Evolutionary conservation across 2,329 filamentous ascomycete species (phyloP).

Genomic region (Thelonectria blattea): DNA sequence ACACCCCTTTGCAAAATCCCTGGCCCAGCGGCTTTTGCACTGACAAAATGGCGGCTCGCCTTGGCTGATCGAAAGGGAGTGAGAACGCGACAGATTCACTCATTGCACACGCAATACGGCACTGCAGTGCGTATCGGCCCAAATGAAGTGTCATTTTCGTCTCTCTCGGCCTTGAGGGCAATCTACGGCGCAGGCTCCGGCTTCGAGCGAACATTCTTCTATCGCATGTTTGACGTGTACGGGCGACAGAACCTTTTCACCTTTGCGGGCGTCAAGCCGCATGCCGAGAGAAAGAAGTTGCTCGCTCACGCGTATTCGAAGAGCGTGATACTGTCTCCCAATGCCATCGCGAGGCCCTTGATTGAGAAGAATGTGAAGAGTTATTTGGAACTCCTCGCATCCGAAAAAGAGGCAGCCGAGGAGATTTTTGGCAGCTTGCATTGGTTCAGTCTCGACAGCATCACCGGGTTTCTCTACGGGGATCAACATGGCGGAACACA

Average conservation of each 20-base stretch:
- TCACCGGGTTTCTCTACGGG: slow-evolving; percentile 59
- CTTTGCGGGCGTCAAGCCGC: slow-evolving; percentile 50
- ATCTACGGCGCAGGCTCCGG: slow-evolving; percentile 61
- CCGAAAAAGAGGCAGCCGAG: slow-evolving; percentile 40
- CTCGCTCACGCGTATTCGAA: slow-evolving; percentile 61
- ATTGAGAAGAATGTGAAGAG: slow-evolving; percentile 34
- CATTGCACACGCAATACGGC: slow-evolving; percentile 53
- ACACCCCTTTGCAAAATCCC: slow-evolving; percentile 38
- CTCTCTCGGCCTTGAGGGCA: slow-evolving; percentile 52
- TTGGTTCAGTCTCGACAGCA: slow-evolving; percentile 59
- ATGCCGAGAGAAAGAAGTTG: slow-evolving; percentile 58
- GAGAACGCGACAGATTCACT: slow-evolving; percentile 49
- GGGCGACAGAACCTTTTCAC: slow-evolving; percentile 59
- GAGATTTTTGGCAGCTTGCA: slow-evolving; percentile 58
- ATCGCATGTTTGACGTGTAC: slow-evolving; percentile 62
- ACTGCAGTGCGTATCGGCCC: slow-evolving; percentile 55
- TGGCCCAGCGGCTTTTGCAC: slow-evolving; percentile 47
- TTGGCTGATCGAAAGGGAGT: slow-evolving; percentile 51
- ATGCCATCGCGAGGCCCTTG: slow-evolving; percentile 17
- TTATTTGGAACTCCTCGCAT: slow-evolving; percentile 50
- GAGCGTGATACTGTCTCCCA: slow-evolving; percentile 43
- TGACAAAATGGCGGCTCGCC: slow-evolving; percentile 53
- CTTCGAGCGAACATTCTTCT: slow-evolving; percentile 57
- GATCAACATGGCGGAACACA: slow-evolving; percentile 48
- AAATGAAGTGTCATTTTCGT: slow-evolving; percentile 51